Evolutionary conservation across 805 yeast species (phyloP).

Genomic region (Blastobotrys americana): DNA sequence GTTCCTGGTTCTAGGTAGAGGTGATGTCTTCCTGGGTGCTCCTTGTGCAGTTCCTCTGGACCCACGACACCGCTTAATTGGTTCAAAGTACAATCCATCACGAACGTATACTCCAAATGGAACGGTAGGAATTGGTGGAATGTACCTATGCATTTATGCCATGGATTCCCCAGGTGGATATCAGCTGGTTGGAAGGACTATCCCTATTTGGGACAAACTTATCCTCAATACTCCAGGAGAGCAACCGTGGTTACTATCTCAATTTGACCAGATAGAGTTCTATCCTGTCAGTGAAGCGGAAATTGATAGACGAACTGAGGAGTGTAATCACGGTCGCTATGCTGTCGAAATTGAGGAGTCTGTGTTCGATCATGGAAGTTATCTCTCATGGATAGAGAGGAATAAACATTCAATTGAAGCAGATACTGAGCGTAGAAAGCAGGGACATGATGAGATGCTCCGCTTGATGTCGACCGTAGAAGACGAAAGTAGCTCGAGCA

Average conservation of each 20-base stretch:
- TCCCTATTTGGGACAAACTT: conserved; percentile 96
- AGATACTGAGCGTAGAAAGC: conserved; percentile 66
- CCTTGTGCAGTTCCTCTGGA: conserved; percentile 98
- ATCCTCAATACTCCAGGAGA: conserved; percentile 51
- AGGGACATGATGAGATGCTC: conserved; percentile 79
- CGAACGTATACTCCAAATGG: conserved; percentile 96
- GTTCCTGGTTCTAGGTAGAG: conserved; percentile 88
- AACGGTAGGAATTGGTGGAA: conserved; percentile 96
- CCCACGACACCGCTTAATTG: conserved; percentile 88
- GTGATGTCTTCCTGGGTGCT: conserved; percentile 96
- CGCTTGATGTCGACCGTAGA: conserved; percentile 73
- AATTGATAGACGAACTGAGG: conserved; percentile 61
- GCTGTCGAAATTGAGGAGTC: conserved; percentile 66
- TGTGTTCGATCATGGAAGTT: conserved; percentile 75
- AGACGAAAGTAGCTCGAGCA: conserved; percentile 69
- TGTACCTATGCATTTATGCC: conserved; percentile 97
- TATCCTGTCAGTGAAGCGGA: conserved; percentile 86
- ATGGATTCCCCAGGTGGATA: conserved; percentile 99
- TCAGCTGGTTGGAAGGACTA: conserved; percentile 91
- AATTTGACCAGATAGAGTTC: conserved; percentile 92
- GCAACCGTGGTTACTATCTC: conserved; percentile 84
- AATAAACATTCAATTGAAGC: conserved; percentile 63
- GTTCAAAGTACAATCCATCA: conserved; percentile 93
- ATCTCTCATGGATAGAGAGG: conserved; percentile 68
- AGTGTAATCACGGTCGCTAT: conserved; percentile 75